Conservation (phyloP, 2,329 filamentous ascomycete genomes). For the Metarhizium album region DNA sequence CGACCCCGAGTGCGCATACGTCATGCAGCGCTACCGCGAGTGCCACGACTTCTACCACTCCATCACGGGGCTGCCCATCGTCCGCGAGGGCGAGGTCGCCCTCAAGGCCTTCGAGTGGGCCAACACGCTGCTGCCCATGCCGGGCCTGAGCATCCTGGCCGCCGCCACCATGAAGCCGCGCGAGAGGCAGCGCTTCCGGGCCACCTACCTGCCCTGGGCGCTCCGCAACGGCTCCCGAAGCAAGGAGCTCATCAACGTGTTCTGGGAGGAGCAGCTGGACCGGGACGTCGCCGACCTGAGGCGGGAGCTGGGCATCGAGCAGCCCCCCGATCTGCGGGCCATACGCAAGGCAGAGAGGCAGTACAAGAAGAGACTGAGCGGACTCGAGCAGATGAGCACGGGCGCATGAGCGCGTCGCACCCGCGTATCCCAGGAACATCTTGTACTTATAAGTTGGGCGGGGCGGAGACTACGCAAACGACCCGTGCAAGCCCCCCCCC, state of each 20-base stretch:
- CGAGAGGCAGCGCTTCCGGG: slow-evolving; percentile 65
- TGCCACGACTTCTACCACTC: slow-evolving; percentile 98
- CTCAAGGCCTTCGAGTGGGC: slow-evolving; percentile 96
- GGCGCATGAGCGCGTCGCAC: background rate
- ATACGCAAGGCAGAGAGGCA: slow-evolving; percentile 62
- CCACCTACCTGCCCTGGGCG: slow-evolving; percentile 82
- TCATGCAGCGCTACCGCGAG: slow-evolving; percentile 96
- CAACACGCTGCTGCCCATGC: slow-evolving; percentile 92
- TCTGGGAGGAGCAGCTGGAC: slow-evolving; percentile 92
- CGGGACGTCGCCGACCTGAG: slow-evolving; percentile 71
- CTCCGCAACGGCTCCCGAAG: slow-evolving; percentile 66
- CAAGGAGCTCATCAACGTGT: slow-evolving; percentile 85
- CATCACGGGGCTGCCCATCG: slow-evolving; percentile 77
- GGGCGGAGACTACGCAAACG: too few relatives aligned
- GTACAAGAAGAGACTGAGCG: slow-evolving; percentile 55
- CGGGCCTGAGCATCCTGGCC: slow-evolving; percentile 72
- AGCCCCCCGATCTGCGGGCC: slow-evolving; percentile 72
- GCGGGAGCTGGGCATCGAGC: slow-evolving; percentile 68
- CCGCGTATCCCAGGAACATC: too few relatives aligned
- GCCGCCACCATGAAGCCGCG: slow-evolving; percentile 77
- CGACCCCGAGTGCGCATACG: slow-evolving; percentile 91
- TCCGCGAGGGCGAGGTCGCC: slow-evolving; percentile 94
- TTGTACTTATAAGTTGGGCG: too few relatives aligned
- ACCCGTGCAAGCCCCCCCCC: too few relatives aligned
- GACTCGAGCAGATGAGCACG: slow-evolving; percentile 10